A percentile compares a stretch with the other conserved stretches of the same genome.
phyloP scores from a whole-genome alignment of 2,329 filamentous ascomycete genomes.

The Nannizziopsis barbatae region DNA sequence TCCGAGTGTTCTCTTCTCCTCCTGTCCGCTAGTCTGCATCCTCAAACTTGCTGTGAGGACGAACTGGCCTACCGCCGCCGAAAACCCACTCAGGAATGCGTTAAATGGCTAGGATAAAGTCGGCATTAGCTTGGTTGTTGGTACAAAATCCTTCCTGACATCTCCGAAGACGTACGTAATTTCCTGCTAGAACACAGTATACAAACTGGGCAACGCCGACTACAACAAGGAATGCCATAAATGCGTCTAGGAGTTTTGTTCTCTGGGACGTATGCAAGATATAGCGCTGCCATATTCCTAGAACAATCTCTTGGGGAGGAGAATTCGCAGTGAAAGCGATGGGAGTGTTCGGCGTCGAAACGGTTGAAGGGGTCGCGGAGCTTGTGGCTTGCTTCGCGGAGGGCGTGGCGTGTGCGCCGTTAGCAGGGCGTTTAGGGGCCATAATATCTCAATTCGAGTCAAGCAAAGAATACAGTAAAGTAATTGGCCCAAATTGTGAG shows the following conservation, averaged over 20 bases:
- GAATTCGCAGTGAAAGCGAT: conserved; percentile 30
- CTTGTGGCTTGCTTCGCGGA: conserved; percentile 16
- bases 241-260: conserved; percentile 81
- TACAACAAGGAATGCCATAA: conserved; percentile 74
- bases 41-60: conserved; percentile 83
- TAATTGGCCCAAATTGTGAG: no score
- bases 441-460: conserved; percentile 14
- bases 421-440: conserved; percentile 21
- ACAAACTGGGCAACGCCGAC: conserved; percentile 86
- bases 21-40: conserved; percentile 66
- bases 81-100: conserved; percentile 92
- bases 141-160: no score
- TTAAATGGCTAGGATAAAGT: conserved; percentile 72
- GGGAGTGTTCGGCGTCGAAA: conserved; percentile 16
- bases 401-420: conserved; percentile 19
- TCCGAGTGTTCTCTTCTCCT: conserved; percentile 49
- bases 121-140: background rate
- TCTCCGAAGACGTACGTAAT: conserved; percentile 60
- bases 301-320: conserved; percentile 47
- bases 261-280: conserved; percentile 71
- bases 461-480: background rate
- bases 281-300: conserved; percentile 68
- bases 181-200: conserved; percentile 84
- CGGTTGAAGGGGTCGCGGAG: conserved; percentile 24
- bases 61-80: conserved; percentile 90